Base-by-base conservation (phyloP, 768 basidiomycete species). In the Mycena filopes region DNA sequence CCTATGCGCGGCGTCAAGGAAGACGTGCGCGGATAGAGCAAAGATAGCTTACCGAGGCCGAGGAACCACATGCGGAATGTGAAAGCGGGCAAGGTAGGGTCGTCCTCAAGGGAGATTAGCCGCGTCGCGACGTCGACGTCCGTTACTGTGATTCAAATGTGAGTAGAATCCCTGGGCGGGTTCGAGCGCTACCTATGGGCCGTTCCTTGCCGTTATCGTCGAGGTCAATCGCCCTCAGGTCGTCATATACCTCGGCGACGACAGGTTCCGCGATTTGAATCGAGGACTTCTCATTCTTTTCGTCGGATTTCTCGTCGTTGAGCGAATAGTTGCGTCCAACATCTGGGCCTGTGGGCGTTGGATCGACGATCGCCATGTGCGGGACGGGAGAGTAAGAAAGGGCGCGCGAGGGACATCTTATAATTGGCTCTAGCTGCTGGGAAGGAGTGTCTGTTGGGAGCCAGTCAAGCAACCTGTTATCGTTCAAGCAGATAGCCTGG, bases 11-110 rank as follows among this genome's bases (percentile, higher is more conserved):
- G 8, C 1, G 9, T 29, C 36, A 11, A 63, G 28, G 3, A 45
- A 2, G 33, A 43, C 8, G 25, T 2, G 4, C 18, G 40, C 6
- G 21, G 31, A 9, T 15, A 13, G 25, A 38, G n/a, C 3, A n/a
- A 10, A 28, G 10, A 15, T 12, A 1, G 23, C 54, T 1, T 47
- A 64, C 63, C 63, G 18, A 87, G 69, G 40, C 83, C 84, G 2
- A 88, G 78, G 73, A 88, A 81, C 80, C 84, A 83, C 71, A 86
- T 83, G 18, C 87, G 77, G 75, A 89, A 86, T 0, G 87, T 88
- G 65, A 84, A 82, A 0, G 79, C 76, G 0, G 81, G 84, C 0
- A 85, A 76, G 0, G 76, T 76, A 0, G 87, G 82, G 69, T 86
- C 85, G 66, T 86, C 86, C 43, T 85, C 84, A 20, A 86, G 77